phyloP scores from a whole-genome alignment of 2,329 filamentous ascomycete species.

The Xylaria sp. region DNA sequence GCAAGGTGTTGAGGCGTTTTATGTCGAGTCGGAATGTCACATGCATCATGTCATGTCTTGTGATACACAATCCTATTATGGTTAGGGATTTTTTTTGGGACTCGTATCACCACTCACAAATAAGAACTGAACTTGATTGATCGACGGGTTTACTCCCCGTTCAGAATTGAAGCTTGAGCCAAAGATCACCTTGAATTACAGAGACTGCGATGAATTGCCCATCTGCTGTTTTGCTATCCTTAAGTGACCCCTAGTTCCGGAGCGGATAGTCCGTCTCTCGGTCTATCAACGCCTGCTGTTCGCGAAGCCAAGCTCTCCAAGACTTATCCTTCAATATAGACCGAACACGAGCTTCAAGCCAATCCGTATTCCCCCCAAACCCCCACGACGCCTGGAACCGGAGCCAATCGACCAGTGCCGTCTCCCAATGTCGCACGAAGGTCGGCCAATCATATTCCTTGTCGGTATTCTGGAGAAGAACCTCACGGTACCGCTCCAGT shows the following conservation, averaged over 20 bases:
- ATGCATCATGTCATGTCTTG: no score
- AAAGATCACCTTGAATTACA: no score
- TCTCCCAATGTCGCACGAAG: constrained; percentile 59
- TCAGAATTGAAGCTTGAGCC: not conserved
- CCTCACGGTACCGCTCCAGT: constrained; percentile 45
- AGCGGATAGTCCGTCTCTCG: not conserved
- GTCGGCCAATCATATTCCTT: constrained; percentile 48
- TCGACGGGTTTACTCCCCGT: not conserved
- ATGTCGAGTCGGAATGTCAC: no score
- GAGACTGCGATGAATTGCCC: no score
- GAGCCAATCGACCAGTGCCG: constrained; percentile 63
- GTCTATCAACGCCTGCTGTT: constrained; percentile 11
- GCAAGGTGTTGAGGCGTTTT: constrained; percentile 10
- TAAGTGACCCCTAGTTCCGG: not conserved
- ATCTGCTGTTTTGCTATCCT: not conserved
- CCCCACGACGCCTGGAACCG: constrained; percentile 57
- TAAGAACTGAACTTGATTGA: not conserved
- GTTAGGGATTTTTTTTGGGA: no score
- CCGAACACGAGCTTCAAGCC: constrained; percentile 51
- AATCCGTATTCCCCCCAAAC: constrained; percentile 55
- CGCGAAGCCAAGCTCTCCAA: constrained; percentile 43
- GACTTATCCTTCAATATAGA: constrained; percentile 41
- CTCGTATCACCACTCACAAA: not conserved
- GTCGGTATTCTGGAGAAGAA: constrained; percentile 30
- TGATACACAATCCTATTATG: no score